Conservation (phyloP, 176 grass and related monocot genomes). For the Eleusine coracana region DNA sequence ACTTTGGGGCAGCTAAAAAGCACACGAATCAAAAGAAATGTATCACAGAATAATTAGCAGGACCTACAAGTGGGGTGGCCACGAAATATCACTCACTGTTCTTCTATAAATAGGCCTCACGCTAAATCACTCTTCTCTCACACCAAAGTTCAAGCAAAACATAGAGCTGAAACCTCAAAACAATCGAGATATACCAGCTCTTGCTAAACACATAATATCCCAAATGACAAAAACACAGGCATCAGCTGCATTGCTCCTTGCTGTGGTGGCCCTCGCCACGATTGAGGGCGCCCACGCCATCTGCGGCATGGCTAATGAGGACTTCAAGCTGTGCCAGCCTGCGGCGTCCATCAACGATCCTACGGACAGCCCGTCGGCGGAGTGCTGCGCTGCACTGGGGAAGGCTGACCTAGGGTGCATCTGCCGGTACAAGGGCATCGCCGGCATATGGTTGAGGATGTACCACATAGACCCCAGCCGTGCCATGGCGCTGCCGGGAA, state of each 20-base stretch:
- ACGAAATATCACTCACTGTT: not conserved
- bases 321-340: constrained; percentile 47
- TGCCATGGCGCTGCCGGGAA: constrained; percentile 55
- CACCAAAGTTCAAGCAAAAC: not conserved
- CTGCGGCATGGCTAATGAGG: constrained; percentile 50
- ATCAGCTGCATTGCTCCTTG: constrained; percentile 13
- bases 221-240: constrained; percentile 27
- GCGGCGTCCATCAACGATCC: constrained; percentile 40
- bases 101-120: constrained; percentile 36
- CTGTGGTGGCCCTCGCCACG: not conserved
- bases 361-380: constrained; percentile 23
- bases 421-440: constrained; percentile 56
- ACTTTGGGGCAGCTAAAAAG: not conserved
- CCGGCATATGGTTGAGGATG: constrained; percentile 48
- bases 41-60: not conserved
- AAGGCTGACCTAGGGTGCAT: constrained; percentile 56
- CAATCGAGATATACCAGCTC: not conserved
- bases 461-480: constrained; percentile 60
- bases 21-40: not conserved
- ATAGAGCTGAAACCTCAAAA: not conserved
- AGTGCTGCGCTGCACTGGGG: constrained; percentile 51
- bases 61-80: not conserved
- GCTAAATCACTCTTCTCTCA: not conserved
- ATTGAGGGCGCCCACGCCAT: constrained; percentile 32
- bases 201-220: not conserved